Evolutionary conservation across 2,329 filamentous ascomycete genomes (phyloP).

Genomic region (Volutella citrinella): DNA sequence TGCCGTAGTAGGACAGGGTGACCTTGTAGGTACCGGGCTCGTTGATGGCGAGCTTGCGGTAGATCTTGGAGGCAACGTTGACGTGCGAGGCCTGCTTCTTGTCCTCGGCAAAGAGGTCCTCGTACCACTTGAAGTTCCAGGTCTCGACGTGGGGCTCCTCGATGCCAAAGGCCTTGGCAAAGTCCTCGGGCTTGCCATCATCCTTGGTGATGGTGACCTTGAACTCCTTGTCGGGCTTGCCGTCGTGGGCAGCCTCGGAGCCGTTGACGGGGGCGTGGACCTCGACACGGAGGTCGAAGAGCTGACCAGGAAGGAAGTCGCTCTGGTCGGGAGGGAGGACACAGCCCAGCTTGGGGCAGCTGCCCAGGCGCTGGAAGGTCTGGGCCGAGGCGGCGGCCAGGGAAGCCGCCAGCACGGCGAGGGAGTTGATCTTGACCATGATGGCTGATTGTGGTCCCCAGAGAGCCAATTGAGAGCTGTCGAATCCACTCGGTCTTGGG

Average conservation of each 20-base stretch:
- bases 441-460: slow-evolving; percentile 10
- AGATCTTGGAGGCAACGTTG: slow-evolving; percentile 77
- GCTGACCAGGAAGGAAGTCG: slow-evolving; percentile 80
- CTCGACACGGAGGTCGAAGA: slow-evolving; percentile 80
- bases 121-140: slow-evolving; percentile 83
- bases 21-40: slow-evolving; percentile 79
- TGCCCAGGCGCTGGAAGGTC: slow-evolving; percentile 58
- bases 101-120: slow-evolving; percentile 77
- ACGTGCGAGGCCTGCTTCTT: slow-evolving; percentile 67
- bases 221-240: slow-evolving; percentile 71
- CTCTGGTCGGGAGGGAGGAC: slow-evolving; percentile 62
- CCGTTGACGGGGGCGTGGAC: slow-evolving; percentile 80
- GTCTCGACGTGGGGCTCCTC: slow-evolving; percentile 70
- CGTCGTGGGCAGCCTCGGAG: slow-evolving; percentile 69
- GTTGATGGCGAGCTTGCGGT: slow-evolving; percentile 71
- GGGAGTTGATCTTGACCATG: slow-evolving; percentile 36
- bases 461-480: too few species aligned
- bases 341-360: slow-evolving; percentile 57
- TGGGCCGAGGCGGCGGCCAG: slow-evolving; percentile 47
- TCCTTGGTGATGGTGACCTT: slow-evolving; percentile 70
- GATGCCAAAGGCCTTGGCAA: slow-evolving; percentile 66
- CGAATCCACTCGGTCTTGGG: too few species aligned
- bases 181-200: slow-evolving; percentile 49
- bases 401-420: slow-evolving; percentile 32
- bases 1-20: slow-evolving; percentile 71